A percentile compares a stretch with the other conserved stretches of the same genome.
These are phyloP conservation scores for Mycosphaerella arachidis DNA, from an alignment of 2,329 filamentous ascomycete genomes.

Conservation along the genomic window DNA sequence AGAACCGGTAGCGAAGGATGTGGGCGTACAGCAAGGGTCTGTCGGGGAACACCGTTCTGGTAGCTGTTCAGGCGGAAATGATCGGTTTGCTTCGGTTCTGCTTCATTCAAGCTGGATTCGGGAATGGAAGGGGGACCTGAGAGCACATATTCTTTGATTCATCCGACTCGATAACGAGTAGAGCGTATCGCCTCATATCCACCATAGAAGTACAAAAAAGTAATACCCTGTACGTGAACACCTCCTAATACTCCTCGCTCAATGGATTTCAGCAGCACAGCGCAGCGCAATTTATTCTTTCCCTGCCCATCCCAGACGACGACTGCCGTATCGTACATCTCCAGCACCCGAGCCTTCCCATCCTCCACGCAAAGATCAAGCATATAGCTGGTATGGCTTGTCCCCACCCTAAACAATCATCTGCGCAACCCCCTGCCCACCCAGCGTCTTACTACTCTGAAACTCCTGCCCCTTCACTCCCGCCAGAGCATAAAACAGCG, in stretches of 20 bases:
- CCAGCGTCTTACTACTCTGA: constrained; percentile 90
- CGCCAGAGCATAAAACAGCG: constrained; percentile 73
- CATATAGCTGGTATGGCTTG: not conserved
- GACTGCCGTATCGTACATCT: not conserved
- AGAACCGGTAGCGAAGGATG: too few species aligned
- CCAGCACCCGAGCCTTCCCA: not conserved
- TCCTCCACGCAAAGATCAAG: not conserved
- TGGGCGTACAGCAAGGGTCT: too few species aligned
- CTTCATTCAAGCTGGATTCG: not conserved
- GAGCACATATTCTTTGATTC: not conserved
- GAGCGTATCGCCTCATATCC: not conserved
- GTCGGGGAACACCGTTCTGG: too few species aligned
- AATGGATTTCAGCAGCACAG: not conserved
- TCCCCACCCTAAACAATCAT: constrained; percentile 80
- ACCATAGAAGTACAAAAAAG: not conserved
- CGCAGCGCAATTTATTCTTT: too few species aligned
- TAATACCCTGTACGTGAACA: not conserved
- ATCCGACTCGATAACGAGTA: not conserved
- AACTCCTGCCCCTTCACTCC: constrained; percentile 80
- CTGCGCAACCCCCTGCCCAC: constrained; percentile 87
- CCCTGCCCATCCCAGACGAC: too few species aligned
- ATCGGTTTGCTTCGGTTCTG: not conserved
- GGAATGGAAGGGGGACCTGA: not conserved
- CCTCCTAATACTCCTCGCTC: not conserved
- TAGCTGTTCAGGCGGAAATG: not conserved